Evolutionary conservation across 192 early-diverging fungal species (phyloP), one percentile per base, ranked within the genome.

Genomic region (Chytriomyces confervae): DNA sequence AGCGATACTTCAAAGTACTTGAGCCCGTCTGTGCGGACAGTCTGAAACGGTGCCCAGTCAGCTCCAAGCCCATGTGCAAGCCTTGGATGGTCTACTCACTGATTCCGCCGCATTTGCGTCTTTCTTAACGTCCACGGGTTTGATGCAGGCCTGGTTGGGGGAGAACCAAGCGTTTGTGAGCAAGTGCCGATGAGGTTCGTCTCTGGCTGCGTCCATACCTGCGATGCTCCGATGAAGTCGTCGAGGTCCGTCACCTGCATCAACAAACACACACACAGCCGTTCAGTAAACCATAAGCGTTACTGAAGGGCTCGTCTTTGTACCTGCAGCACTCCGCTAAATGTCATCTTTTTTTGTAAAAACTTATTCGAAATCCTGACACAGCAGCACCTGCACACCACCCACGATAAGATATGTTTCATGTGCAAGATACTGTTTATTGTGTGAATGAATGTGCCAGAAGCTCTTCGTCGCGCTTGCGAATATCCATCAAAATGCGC

Each of bases 171-270:
- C 1, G 23, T 65, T 3, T 36, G 4, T 36, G 36, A 36, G 36
- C 36, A 36, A 73, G 20, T 46, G 16, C 49, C 71, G 44, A 1
- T 27, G 18, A n/a, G 18, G 48, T 68, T 29, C 23, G 50, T 50
- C 51, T 62, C 53, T 36, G 36, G 36, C 36, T 36, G 1, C 36
- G 36, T 36, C 36, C 36, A 36, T 36, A 79, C 77, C 80, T 98
- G 96, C 47, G 95, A 97, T 6, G 98, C 97, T 23, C 93, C 89
- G 77, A 99, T 98, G 72, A 92, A 99, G 86, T 99, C 98, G 79
- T 99, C 95, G 50, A 99, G 91, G 86, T 98, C 97, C 2, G 95
- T 94, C 9, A 99, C 86, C 57, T 91, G 86, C 61, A 97, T 86
- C 16, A 1, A 65, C 27, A 23, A 23, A 27, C 36, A 36, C 36